Evolutionary conservation across 2,329 filamentous ascomycete genomes (phyloP).

Genomic region (Thelonectria blattea): DNA sequence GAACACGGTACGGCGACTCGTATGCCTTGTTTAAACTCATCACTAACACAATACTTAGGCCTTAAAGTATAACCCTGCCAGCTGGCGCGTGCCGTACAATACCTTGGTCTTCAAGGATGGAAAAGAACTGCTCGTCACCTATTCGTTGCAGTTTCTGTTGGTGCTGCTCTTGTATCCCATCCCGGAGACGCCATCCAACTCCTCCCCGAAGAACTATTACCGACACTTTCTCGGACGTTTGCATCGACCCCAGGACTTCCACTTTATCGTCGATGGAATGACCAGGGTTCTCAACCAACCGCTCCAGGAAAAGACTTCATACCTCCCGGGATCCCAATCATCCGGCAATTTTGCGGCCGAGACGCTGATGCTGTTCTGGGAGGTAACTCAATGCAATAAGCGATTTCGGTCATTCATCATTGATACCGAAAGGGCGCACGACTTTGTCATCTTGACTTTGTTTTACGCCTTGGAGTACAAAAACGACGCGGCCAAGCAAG

Average conservation of each 20-base stretch:
- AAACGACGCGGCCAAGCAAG: conserved; percentile 84
- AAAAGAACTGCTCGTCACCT: conserved; percentile 88
- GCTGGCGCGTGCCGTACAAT: conserved; percentile 94
- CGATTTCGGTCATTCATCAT: conserved; percentile 96
- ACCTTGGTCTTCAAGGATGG: conserved; percentile 90
- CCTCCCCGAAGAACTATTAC: conserved; percentile 85
- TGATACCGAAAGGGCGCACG: conserved; percentile 90
- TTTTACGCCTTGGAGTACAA: conserved; percentile 95
- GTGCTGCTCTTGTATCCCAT: conserved; percentile 86
- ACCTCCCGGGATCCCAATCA: conserved; percentile 83
- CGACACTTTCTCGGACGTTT: conserved; percentile 89
- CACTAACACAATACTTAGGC: conserved; percentile 59
- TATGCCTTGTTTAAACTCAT: too few relatives aligned
- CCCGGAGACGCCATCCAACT: conserved; percentile 71
- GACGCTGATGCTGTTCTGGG: conserved; percentile 97
- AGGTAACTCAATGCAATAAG: conserved; percentile 96
- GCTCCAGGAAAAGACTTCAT: conserved; percentile 85
- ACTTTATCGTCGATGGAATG: conserved; percentile 96
- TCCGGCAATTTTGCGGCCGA: conserved; percentile 88
- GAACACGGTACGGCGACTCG: conserved; percentile 73
- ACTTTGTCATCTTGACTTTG: conserved; percentile 87
- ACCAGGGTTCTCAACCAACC: conserved; percentile 90
- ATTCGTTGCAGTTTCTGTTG: conserved; percentile 89
- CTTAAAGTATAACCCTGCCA: conserved; percentile 93
- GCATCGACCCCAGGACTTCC: conserved; percentile 94